Evolutionary conservation across 78 protist species (phyloP).

Genomic region (Dictyostelium firmibasis): DNA sequence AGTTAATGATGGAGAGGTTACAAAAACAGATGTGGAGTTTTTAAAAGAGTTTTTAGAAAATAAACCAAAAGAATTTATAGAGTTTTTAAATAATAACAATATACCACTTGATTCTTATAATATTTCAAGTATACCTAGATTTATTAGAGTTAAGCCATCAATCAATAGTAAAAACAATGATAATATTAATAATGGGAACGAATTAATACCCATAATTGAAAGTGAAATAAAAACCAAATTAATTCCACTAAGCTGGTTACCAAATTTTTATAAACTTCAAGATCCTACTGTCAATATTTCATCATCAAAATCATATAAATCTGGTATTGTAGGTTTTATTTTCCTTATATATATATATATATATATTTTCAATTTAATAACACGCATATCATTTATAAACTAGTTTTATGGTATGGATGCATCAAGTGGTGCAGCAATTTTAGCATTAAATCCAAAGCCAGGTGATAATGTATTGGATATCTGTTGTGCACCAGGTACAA

Average conservation of each 20-base stretch:
- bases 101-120: slow-evolving; percentile 70
- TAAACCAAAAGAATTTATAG: slow-evolving; percentile 62
- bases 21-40: not conserved
- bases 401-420: slow-evolving; percentile 85
- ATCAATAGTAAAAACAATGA: not conserved
- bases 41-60: slow-evolving; percentile 13
- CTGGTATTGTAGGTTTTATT: not conserved
- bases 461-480: slow-evolving; percentile 84
- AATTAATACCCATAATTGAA: slow-evolving; percentile 8
- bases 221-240: slow-evolving; percentile 1
- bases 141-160: slow-evolving; percentile 27
- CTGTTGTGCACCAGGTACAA: slow-evolving; percentile 91
- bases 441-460: slow-evolving; percentile 56
- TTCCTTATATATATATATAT: no score
- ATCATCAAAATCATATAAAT: slow-evolving; percentile 33
- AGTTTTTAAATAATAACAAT: slow-evolving; percentile 38
- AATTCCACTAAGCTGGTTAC: slow-evolving; percentile 35
- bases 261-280: slow-evolving; percentile 23
- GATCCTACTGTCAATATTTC: slow-evolving; percentile 9
- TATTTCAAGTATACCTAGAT: slow-evolving; percentile 33
- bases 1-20: not conserved
- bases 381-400: not conserved
- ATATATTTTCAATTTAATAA: no score
- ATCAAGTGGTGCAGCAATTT: slow-evolving; percentile 81
- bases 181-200: not conserved